Base-by-base conservation (phyloP, 257 asterid genomes). In the Mentha longifolia region DNA sequence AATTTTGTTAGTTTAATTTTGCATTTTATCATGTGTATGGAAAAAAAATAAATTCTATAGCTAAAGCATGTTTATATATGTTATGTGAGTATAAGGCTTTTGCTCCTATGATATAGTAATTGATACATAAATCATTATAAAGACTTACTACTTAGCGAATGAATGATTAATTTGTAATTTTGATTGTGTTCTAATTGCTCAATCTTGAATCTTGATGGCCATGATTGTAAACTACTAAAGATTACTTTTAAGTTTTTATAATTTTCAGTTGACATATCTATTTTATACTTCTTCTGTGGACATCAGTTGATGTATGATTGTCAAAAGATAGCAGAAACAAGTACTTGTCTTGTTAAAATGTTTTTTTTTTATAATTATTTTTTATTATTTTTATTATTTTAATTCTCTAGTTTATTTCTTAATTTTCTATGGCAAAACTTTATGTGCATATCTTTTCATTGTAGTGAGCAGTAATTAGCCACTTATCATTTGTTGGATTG, bases 401-500 rank as follows among this genome's bases (percentile, higher is more conserved):
- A n/a, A n/a, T n/a, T 49, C 7, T 39, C 1, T 35, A 51, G 22
- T 11, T 45, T 22, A 33, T 66, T n/a, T 42, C 70, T n/a, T 35
- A 16, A 22, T 35, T 25, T 25, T 19, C 14, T 19, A 31, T 20
- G 14, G 35, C 13, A 15, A 55, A 37, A 16, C 60, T 46, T 19
- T 43, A 28, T 58, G 33, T 43, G 51, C 57, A 52, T 28, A 35
- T 69, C 37, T 50, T 50, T 65, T 39, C 31, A 65, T 45, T 64
- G 19, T 67, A 67, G 55, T 57, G 19, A 65, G 55, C 61, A 63
- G 37, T 61, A 42, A 41, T 15, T 31, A 15, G 8, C 66, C 30
- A 51, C 41, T 68, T 30, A 51, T 7, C 33, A 51, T 59, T 65
- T 65, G 56, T n/a, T 28, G 15, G 71, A 61, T 50, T 76, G 67